Percentiles rank a stretch among this genome's conserved stretches.
phyloP scores from a whole-genome alignment of 2,329 filamentous ascomycete genomes.

The Calycina herbarum region DNA sequence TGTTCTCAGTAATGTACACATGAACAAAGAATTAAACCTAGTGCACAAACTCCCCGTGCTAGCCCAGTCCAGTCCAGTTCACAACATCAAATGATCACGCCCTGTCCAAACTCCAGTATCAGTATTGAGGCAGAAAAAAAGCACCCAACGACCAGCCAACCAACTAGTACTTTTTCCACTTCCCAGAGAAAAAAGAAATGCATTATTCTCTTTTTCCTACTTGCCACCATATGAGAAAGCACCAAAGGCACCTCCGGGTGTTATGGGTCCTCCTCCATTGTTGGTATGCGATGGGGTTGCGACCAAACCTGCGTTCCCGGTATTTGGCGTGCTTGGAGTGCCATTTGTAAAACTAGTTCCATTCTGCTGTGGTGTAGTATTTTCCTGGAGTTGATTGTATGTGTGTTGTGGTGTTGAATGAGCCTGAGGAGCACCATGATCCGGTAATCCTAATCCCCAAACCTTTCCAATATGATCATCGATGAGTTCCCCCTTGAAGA shows the following conservation, averaged over 20 bases:
- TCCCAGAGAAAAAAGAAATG: constrained; percentile 12
- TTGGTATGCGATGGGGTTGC: constrained; percentile 56
- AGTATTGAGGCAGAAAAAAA: neutral
- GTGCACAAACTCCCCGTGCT: constrained; percentile 10
- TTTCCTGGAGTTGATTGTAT: constrained; percentile 41
- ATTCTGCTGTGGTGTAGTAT: constrained; percentile 55
- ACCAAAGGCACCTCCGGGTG: constrained; percentile 72
- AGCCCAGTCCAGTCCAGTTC: constrained; percentile 17
- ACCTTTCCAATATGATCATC: constrained; percentile 86
- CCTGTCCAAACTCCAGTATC: constrained; percentile 10
- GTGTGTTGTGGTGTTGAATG: constrained; percentile 44
- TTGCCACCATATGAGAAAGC: constrained; percentile 45
- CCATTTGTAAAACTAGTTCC: constrained; percentile 52
- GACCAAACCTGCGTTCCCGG: constrained; percentile 55
- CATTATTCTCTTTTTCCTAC: neutral
- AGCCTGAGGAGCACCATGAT: constrained; percentile 47
- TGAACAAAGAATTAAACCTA: constrained; percentile 9
- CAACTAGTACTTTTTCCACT: constrained; percentile 15
- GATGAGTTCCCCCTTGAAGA: constrained; percentile 80
- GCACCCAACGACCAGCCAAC: constrained; percentile 21
- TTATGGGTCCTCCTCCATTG: constrained; percentile 65
- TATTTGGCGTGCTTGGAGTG: constrained; percentile 67
- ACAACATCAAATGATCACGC: constrained; percentile 10
- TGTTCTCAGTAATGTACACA: constrained; percentile 19
- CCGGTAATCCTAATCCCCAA: constrained; percentile 81